Evolutionary conservation across 805 yeast species (phyloP), one percentile per base, ranked within the genome.

Genomic region (Saccharomycopsis malanga): DNA sequence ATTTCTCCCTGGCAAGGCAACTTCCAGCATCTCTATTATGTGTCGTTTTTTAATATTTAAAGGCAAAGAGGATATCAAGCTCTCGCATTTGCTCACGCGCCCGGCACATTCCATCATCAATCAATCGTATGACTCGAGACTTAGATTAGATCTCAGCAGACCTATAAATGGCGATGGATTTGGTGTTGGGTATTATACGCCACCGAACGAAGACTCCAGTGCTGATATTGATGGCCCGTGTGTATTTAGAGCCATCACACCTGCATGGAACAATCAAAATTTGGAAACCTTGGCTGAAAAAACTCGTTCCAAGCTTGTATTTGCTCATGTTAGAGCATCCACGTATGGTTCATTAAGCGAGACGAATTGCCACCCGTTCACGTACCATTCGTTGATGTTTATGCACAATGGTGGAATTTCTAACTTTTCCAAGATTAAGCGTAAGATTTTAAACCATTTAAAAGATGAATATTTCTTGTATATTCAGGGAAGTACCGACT

Each of bases 151-250:
- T 59, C 81, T 79, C 57, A 64, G 94, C 54, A 77, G 95, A 44
- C 98, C 98, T 1, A 87, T 93, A 56, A 93, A 93, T 62, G 98
- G 98, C 36, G 98, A 93, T 64, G 98, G 98, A 0, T 93, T 93
- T 63, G 98, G 98, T 1, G 91, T 93, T 20, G 98, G 98, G 0
- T 93, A 93, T 66, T 93, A 93, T 60, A 72, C 80, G 3, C 57
- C 68, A n/a, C 25, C 44, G 15, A 83, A 77, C 39, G 66, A 66
- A 7, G 81, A 77, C 41, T 64, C 62, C 9, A 70, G 64, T 24
- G 61, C 75, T 17, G 76, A 73, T 34, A 54, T 61, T 9, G 76
- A 78, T 37, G 85, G 87, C 1, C 98, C 98, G 22, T 93, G 98
- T 64, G 74, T 88, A 2, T 93, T 86, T 68, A 81, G 87, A 56